These are phyloP conservation scores for Trichosanthes cucumerina DNA, from an alignment of 306 rosid genomes.

Conservation along the genomic window DNA sequence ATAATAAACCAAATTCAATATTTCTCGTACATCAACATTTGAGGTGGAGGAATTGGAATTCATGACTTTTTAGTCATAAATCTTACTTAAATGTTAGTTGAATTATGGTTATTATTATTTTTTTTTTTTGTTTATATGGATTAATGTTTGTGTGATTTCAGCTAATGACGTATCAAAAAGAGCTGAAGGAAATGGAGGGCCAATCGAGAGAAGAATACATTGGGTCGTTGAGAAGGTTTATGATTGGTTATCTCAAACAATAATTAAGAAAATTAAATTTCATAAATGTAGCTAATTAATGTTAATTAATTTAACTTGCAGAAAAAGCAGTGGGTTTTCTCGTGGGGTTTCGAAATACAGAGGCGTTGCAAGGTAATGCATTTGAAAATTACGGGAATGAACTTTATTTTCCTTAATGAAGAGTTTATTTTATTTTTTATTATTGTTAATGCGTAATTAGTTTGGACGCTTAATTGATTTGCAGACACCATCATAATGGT, in stretches of 20 bases:
- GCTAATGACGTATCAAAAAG: conserved; percentile 24
- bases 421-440: background rate
- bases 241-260: background rate
- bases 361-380: conserved; percentile 75
- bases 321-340: conserved; percentile 91
- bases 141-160: background rate
- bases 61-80: too few relatives aligned
- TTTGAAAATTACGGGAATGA: background rate
- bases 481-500: conserved; percentile 84
- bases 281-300: background rate
- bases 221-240: conserved; percentile 32
- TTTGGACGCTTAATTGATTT: background rate
- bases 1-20: background rate
- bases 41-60: too few relatives aligned
- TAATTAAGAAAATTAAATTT: background rate
- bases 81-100: too few relatives aligned
- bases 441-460: background rate
- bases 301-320: conserved; percentile 13
- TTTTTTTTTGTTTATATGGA: background rate
- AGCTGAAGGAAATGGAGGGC: conserved; percentile 31
- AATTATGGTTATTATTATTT: too few relatives aligned
- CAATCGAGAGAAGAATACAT: conserved; percentile 37
- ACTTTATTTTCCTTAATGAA: background rate
- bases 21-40: too few relatives aligned
- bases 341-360: conserved; percentile 85